Conservation (phyloP, 495 filamentous ascomycete species). For the Aspergillus hancockii region DNA sequence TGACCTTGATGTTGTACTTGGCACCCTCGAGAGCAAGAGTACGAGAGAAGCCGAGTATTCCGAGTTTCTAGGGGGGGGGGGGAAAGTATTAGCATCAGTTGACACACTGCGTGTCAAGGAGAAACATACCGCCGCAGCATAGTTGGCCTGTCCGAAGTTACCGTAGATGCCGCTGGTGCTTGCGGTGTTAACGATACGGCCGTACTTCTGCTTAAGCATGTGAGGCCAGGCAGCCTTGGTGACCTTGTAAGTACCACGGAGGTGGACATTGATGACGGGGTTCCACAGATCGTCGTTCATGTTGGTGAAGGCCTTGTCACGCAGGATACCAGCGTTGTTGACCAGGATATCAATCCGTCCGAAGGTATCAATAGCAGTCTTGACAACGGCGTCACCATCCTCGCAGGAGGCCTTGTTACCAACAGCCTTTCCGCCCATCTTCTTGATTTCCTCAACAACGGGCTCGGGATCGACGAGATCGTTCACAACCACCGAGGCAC, state of each 20-base stretch:
- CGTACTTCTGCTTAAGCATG: conserved; percentile 98
- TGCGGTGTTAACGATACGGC: conserved; percentile 93
- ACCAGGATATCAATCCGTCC: conserved; percentile 92
- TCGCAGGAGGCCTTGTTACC: conserved; percentile 93
- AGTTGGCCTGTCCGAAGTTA: conserved; percentile 99
- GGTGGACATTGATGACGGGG: conserved; percentile 87
- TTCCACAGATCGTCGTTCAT: conserved; percentile 97
- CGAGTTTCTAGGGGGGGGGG: conserved; percentile 61
- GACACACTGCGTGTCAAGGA: neutral
- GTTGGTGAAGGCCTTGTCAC: conserved; percentile 97
- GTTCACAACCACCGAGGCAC: conserved; percentile 92
- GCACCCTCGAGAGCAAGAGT: conserved; percentile 89
- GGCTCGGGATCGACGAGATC: conserved; percentile 91
- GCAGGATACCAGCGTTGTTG: conserved; percentile 97
- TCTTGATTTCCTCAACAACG: conserved; percentile 89
- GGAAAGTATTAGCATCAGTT: conserved; percentile 15
- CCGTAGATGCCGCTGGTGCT: conserved; percentile 97
- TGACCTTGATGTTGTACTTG: conserved; percentile 98
- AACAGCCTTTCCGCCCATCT: conserved; percentile 85
- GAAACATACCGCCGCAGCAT: conserved; percentile 78
- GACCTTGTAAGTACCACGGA: conserved; percentile 93
- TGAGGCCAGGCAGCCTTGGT: conserved; percentile 98
- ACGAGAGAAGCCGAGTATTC: conserved; percentile 92
- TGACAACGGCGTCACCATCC: conserved; percentile 90
- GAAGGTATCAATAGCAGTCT: conserved; percentile 89